These are phyloP conservation scores for Sphaceloma murrayae DNA, from an alignment of 2,329 filamentous ascomycete species.

Conservation along the genomic window DNA sequence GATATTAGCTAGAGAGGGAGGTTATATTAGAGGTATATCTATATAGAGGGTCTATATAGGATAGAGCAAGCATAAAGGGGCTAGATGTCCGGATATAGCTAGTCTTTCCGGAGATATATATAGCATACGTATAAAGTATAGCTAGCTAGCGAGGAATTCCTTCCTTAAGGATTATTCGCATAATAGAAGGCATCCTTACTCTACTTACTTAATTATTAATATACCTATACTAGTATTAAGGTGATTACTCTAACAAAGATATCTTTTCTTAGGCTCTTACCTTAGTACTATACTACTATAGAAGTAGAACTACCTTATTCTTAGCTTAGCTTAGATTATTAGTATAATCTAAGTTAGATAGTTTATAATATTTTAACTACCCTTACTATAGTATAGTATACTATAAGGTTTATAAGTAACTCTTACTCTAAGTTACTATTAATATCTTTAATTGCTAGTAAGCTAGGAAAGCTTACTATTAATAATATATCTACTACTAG, in stretches of 20 bases:
- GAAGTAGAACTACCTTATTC: constrained; percentile 3
- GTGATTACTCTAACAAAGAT: neutral
- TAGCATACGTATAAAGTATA: constrained; percentile 10
- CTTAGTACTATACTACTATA: too few species aligned
- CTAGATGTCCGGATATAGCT: too few species aligned
- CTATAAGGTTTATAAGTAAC: constrained; percentile 9
- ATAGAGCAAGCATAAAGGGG: too few species aligned
- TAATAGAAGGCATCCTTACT: constrained; percentile 15
- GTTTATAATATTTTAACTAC: constrained; percentile 15
- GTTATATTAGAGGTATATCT: too few species aligned
- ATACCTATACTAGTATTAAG: constrained; percentile 5
- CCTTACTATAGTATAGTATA: constrained; percentile 4
- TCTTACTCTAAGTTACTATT: constrained; percentile 5
- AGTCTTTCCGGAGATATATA: too few species aligned
- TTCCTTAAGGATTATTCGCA: neutral
- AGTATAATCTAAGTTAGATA: constrained; percentile 8
- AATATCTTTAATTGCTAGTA: constrained; percentile 7
- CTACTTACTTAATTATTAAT: constrained; percentile 18
- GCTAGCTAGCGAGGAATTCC: too few species aligned
- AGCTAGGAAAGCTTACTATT: neutral
- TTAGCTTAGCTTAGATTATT: constrained; percentile 15
- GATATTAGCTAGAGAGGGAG: too few species aligned
- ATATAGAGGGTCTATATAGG: too few species aligned
- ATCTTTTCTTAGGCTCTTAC: too few species aligned
- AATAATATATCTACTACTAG: constrained; percentile 2